Evolutionary conservation across 345 rosid species (phyloP).

Genomic region (Populus tremula): DNA sequence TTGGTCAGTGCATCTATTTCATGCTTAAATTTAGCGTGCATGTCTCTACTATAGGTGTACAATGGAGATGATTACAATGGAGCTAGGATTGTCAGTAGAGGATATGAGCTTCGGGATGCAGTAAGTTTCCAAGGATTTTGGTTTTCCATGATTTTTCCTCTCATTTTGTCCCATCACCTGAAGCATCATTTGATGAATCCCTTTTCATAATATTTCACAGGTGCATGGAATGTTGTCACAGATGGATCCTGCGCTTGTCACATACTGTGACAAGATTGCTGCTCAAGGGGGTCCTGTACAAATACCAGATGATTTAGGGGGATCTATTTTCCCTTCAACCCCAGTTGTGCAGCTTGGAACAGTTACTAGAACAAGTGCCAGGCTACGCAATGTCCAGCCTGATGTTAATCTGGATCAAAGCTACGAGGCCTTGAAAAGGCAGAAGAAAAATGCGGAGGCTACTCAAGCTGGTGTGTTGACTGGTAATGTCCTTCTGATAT

Average conservation of each 20-base stretch:
- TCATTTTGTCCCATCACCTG: neutral
- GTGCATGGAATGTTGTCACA: slow-evolving; percentile 98
- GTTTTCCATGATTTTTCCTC: neutral
- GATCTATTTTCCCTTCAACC: slow-evolving; percentile 51
- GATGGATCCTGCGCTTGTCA: slow-evolving; percentile 91
- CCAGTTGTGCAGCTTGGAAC: slow-evolving; percentile 83
- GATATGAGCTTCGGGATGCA: slow-evolving; percentile 90
- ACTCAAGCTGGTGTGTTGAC: slow-evolving; percentile 49
- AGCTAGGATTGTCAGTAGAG: slow-evolving; percentile 89
- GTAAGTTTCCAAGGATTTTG: slow-evolving; percentile 38
- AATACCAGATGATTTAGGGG: slow-evolving; percentile 73
- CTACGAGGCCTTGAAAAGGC: slow-evolving; percentile 69
- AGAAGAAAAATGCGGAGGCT: slow-evolving; percentile 60
- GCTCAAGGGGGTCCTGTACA: slow-evolving; percentile 80
- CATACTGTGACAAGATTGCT: slow-evolving; percentile 83
- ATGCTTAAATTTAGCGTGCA: neutral
- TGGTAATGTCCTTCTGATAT: neutral
- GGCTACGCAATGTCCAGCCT: slow-evolving; percentile 90
- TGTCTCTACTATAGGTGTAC: slow-evolving; percentile 51
- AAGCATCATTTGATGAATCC: neutral
- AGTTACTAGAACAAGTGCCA: slow-evolving; percentile 82
- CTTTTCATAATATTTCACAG: slow-evolving; percentile 33
- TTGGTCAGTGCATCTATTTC: neutral
- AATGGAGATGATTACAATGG: slow-evolving; percentile 97
- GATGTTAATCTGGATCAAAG: slow-evolving; percentile 72